Evolutionary conservation across 2,329 filamentous ascomycete species (phyloP), one percentile per base, ranked within the genome.

Genomic region (Fusarium fracticaudum): DNA sequence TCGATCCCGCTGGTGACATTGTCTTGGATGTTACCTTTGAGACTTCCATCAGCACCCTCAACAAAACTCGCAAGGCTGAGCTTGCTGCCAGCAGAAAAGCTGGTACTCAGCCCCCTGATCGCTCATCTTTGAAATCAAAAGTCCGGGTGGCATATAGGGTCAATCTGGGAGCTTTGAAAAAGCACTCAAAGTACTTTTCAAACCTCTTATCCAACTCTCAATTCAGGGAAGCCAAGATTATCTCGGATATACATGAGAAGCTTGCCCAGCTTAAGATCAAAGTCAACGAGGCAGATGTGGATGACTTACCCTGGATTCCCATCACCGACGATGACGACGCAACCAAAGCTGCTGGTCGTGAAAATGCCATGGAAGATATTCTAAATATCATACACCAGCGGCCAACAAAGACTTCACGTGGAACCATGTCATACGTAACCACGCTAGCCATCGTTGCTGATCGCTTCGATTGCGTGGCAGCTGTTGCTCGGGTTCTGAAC

Each of bases 401-500:
- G 43, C 82, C 79, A n/a, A 80, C 80, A n/a, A 83, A 83, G 57
- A 81, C 83, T 4, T 60, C 77, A 9, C 74, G 74, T 31, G 84
- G 87, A 26, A 88, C 87, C 22, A 86, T 93, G 72, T 83, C 88
- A 12, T 92, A 92, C 73, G 85, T 93, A 17, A 89, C 91, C 20
- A 92, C 91, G 4, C 83, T 95, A 45, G 90, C 91, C 45, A 87
- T 94, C 59, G 87, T 94, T 64, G 92, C 92, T 15, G 93, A 95
- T 80, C 89, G 92, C 50, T 95, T 94, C 81, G 91, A 92, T 82
- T 92, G 91, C 68, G 82, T 90, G 5, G 80, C 85, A 6, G 80
- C 85, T 17, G 86, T 94, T 4, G 85, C 88, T 14, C 84, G 84
- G 53, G 89, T 90, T 71, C 80, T 92, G 24, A 85, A 85, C 54